These are phyloP conservation scores for Cytospora piceae DNA, from an alignment of 2,329 filamentous ascomycete genomes.

Conservation along the genomic window DNA sequence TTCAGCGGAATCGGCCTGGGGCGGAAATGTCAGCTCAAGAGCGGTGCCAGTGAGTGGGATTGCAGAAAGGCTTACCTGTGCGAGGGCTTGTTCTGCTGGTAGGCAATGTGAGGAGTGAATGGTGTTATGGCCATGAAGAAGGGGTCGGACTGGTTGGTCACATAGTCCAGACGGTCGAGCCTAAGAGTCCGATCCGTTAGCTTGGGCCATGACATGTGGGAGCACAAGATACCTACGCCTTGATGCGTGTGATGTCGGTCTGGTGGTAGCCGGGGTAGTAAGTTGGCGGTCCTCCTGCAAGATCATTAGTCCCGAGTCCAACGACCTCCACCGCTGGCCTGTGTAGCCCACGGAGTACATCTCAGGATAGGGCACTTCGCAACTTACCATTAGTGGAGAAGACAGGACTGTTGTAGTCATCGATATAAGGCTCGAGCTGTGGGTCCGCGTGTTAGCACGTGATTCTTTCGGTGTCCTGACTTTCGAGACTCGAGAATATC, in stretches of 20 bases:
- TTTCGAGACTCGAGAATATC: neutral
- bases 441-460: neutral
- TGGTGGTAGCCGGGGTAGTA: conserved; percentile 35
- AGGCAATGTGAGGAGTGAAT: conserved; percentile 33
- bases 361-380: neutral
- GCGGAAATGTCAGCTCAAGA: neutral
- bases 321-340: no score
- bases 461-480: neutral
- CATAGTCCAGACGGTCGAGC: conserved; percentile 31
- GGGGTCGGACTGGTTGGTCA: conserved; percentile 31
- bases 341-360: no score
- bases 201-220: neutral
- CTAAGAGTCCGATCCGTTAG: conserved; percentile 8
- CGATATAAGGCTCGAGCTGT: conserved; percentile 37
- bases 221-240: conserved; percentile 28
- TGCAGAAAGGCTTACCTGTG: conserved; percentile 7
- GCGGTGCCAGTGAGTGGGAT: neutral
- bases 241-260: conserved; percentile 36
- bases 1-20: conserved; percentile 27
- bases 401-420: conserved; percentile 36
- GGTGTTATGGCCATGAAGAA: conserved; percentile 34
- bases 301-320: neutral
- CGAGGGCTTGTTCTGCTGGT: conserved; percentile 26
- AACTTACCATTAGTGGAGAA: conserved; percentile 33
- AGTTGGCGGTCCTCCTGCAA: conserved; percentile 25